Conservation (phyloP, 116 monocot species). For the Posidonia oceanica region DNA sequence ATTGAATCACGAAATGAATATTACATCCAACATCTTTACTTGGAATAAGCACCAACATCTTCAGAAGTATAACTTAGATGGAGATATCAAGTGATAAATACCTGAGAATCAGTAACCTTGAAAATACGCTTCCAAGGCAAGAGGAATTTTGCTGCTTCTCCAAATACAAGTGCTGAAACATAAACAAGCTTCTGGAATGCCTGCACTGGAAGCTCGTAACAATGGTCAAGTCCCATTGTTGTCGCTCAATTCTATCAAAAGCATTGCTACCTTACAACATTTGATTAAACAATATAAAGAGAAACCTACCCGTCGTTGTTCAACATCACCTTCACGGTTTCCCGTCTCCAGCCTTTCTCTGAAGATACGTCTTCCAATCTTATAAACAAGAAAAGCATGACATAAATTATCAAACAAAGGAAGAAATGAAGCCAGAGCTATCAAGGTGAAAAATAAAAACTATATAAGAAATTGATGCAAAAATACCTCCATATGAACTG, state of each 20-base stretch:
- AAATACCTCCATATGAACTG: conserved; percentile 87
- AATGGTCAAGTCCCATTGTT: not conserved
- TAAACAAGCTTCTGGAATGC: conserved; percentile 95
- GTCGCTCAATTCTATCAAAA: not conserved
- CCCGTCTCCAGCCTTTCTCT: conserved; percentile 82
- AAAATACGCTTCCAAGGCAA: conserved; percentile 97
- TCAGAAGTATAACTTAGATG: not conserved
- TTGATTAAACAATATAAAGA: not conserved
- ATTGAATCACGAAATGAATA: no score
- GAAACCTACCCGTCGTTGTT: conserved; percentile 51
- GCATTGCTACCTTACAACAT: not conserved
- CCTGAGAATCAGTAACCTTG: conserved; percentile 95
- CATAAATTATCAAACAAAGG: not conserved
- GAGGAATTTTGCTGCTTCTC: conserved; percentile 88
- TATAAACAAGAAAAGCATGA: conserved; percentile 1
- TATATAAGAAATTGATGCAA: not conserved
- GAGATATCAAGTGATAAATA: conserved; percentile 13
- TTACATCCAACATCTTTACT: no score
- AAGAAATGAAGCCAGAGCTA: not conserved
- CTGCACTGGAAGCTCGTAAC: conserved; percentile 27
- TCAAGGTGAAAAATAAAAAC: not conserved
- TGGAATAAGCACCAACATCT: no score
- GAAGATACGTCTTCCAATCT: conserved; percentile 90
- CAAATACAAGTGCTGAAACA: conserved; percentile 84
- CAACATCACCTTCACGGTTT: conserved; percentile 74